Evolutionary conservation across 2,329 filamentous ascomycete genomes (phyloP), one percentile per base, ranked within the genome.

Genomic region (Colletotrichum gloeosporioides): DNA sequence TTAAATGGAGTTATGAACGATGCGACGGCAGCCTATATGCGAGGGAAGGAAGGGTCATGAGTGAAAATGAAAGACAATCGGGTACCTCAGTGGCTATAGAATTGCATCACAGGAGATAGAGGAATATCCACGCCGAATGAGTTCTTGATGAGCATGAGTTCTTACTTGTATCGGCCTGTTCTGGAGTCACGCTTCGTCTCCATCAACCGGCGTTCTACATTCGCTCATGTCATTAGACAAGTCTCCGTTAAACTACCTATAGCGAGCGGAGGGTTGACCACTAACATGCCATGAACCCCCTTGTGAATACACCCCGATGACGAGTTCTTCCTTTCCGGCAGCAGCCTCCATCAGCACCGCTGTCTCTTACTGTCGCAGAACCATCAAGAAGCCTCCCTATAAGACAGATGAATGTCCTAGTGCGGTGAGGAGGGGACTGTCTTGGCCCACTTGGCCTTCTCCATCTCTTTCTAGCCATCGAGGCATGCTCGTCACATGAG

Each of bases 31-130:
- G 6, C 10, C 29, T 2, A 34, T 10, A 15, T 36, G 32, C 15
- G 53, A 49, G 64, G 5, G 8, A 13, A 27, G 57, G 3, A 22
- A 62, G 25, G 61, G 34, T 49, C n/a, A 31, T 32, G 64, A 25
- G 34, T 15, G 55, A 64, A 36, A 18, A 27, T 49, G 59, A 25
- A 27, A 27, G 31, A 71, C 12, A 18, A 12, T 8, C 32, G 49
- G 16, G 10, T 16, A 44, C 70, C 18, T 13, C 29, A 18, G 44
- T n/a, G 32, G 16, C 53, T 44, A 44, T 69, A 69, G 53, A 31
- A 69, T 61, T 69, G 49, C 53, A 61, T 68, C 34, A 57, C 13
- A 31, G 32, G 29, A 25, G 25, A 61, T 44, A 69, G 53, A 69
- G 22, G 32, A 29, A 13, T 29, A 61, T 69, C 65, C 66, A 61